phyloP scores from a whole-genome alignment of 208 protist genomes.

The Acanthamoeba lenticulata region DNA sequence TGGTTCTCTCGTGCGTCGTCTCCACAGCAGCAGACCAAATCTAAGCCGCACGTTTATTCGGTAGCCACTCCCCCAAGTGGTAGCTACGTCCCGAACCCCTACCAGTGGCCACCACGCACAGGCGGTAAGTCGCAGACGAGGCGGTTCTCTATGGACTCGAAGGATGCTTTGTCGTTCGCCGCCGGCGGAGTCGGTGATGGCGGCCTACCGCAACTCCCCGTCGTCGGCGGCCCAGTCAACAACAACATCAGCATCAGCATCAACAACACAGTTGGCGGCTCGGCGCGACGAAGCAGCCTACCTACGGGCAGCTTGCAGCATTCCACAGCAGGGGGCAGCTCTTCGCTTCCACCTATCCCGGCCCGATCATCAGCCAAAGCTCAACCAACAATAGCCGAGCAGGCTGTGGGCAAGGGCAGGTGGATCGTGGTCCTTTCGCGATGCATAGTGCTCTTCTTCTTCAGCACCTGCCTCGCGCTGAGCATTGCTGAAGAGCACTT shows the following conservation, averaged over 20 bases:
- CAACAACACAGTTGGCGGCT: not conserved
- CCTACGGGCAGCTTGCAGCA: not conserved
- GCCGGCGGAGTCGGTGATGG: no score
- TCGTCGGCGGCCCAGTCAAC: not conserved
- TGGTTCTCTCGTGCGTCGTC: not conserved
- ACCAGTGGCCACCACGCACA: not conserved
- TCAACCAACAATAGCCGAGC: not conserved
- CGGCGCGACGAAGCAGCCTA: not conserved
- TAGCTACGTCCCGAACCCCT: not conserved
- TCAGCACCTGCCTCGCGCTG: not conserved
- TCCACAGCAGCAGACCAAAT: not conserved
- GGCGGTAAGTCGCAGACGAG: not conserved
- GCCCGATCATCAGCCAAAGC: not conserved
- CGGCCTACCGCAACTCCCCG: not conserved
- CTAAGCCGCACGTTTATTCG: not conserved
- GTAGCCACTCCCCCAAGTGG: not conserved
- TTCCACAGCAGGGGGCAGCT: not conserved
- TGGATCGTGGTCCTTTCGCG: constrained; percentile 7
- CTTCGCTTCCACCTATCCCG: not conserved
- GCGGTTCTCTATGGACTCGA: not conserved
- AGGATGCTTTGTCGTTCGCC: not conserved
- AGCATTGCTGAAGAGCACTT: constrained; percentile 18
- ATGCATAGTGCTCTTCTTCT: not conserved
- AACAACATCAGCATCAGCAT: not conserved
- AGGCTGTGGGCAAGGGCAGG: not conserved